Evolutionary conservation across 2,329 filamentous ascomycete species (phyloP).

Genomic region (Fusarium sp.): DNA sequence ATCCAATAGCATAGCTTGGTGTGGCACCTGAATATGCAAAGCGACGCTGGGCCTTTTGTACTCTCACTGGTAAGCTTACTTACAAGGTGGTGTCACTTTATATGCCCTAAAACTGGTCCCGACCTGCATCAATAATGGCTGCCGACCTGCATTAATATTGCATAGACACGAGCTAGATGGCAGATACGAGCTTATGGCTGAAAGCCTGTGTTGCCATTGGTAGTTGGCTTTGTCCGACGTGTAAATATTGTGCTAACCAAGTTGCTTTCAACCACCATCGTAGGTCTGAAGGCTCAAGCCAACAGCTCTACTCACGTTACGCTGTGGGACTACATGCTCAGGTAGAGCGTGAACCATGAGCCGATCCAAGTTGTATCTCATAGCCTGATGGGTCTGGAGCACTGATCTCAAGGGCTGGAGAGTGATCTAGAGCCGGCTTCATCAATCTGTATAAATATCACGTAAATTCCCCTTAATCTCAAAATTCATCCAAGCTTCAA

Average conservation of each 20-base stretch:
- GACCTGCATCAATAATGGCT: constrained; percentile 35
- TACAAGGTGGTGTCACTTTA: background rate
- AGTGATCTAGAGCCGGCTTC: too few species aligned
- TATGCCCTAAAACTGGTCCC: background rate
- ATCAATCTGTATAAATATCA: constrained; percentile 8
- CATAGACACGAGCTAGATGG: constrained; percentile 29
- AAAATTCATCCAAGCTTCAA: constrained; percentile 4
- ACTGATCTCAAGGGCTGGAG: background rate
- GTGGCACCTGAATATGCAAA: background rate
- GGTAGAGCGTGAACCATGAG: background rate
- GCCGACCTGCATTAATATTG: constrained; percentile 31
- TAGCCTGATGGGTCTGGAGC: background rate
- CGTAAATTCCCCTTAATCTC: background rate
- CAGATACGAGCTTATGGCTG: constrained; percentile 40
- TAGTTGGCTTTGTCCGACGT: constrained; percentile 1
- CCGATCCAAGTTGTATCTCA: background rate
- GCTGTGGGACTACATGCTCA: background rate
- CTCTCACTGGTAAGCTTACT: constrained; percentile 21
- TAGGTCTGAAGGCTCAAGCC: background rate
- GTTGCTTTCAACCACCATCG: background rate
- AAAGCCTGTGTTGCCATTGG: constrained; percentile 3
- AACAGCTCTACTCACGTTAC: background rate
- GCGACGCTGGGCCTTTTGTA: background rate
- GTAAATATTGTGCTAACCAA: background rate
- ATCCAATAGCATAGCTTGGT: background rate